A percentile compares a stretch with the other conserved stretches of the same genome.
These are phyloP conservation scores for Phytophthora boehmeriae DNA, from an alignment of 352 stramenopile species.

Conservation along the genomic window DNA sequence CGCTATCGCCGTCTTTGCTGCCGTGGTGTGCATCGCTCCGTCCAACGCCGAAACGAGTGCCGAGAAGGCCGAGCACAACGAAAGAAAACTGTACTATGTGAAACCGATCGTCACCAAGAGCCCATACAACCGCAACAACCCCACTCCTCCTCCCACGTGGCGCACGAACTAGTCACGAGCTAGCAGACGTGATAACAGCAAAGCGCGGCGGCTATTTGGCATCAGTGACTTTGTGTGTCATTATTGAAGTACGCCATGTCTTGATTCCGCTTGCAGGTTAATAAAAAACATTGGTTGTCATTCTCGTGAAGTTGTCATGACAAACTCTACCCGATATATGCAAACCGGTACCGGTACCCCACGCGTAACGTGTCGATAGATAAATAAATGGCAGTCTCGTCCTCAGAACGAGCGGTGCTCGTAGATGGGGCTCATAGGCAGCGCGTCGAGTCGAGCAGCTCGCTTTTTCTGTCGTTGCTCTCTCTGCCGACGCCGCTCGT, in stretches of 20 bases:
- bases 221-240: too few relatives aligned
- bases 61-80: conserved; percentile 6
- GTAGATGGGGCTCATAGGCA: conserved; percentile 29
- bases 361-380: conserved; percentile 12
- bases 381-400: conserved; percentile 21
- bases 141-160: too few relatives aligned
- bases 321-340: background rate
- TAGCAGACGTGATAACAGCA: too few relatives aligned
- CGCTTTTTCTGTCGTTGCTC: conserved; percentile 16
- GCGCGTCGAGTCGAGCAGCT: conserved; percentile 8
- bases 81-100: conserved; percentile 17
- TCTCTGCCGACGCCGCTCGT: conserved; percentile 21
- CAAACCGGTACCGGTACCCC: background rate
- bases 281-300: too few relatives aligned
- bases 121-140: conserved; percentile 13
- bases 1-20: conserved; percentile 4
- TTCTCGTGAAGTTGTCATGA: too few relatives aligned
- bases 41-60: conserved; percentile 1
- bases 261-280: too few relatives aligned
- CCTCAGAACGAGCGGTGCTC: conserved; percentile 26
- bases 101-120: conserved; percentile 10
- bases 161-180: too few relatives aligned
- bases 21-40: conserved; percentile 6
- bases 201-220: too few relatives aligned
- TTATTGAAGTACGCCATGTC: too few relatives aligned